A percentile compares a stretch with the other conserved stretches of the same genome.
Conservation (phyloP, 129 eudicot species). For the Daucus carota region DH1_v3.0 NC_030386.2:3533501-3534000, state of each 20-base stretch:
- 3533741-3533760: not conserved
- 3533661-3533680: constrained; percentile 87
- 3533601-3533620: constrained; percentile 35
- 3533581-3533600: constrained; percentile 47
- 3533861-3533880: constrained; percentile 79
- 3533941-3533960: constrained; percentile 6
- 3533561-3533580: not conserved
- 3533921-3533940: constrained; percentile 16
- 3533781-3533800: not conserved
- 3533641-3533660: constrained; percentile 90
- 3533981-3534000: constrained; percentile 5
- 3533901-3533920: constrained; percentile 34
- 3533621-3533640: constrained; percentile 47
- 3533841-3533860: constrained; percentile 75
- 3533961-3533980: not conserved
- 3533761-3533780: not conserved
- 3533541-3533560: not conserved
- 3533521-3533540: constrained; percentile 7
- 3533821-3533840: constrained; percentile 88
- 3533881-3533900: constrained; percentile 95
- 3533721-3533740: constrained; percentile 4
- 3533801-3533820: constrained; percentile 40
- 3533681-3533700: constrained; percentile 91
- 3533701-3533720: constrained; percentile 84
- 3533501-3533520: constrained; percentile 75